Conservation (phyloP, 345 rosid species). For the Gossypium sturtianum region DNA sequence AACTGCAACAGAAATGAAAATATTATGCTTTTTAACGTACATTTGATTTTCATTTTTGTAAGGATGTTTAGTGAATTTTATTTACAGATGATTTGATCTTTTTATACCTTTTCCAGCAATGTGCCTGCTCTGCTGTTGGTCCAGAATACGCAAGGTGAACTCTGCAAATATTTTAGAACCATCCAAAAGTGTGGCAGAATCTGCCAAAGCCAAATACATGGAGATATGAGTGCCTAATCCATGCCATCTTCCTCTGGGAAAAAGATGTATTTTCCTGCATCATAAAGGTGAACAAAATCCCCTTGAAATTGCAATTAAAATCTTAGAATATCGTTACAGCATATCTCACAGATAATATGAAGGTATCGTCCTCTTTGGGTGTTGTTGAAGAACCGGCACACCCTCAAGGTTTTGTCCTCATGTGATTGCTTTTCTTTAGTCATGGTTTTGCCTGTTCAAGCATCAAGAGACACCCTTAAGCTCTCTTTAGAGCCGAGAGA, state of each 20-base stretch:
- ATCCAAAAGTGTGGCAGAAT: conserved; percentile 13
- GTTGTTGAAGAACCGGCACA: too few relatives aligned
- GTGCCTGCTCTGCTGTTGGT: conserved; percentile 28
- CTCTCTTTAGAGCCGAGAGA: too few relatives aligned
- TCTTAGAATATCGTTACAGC: background rate
- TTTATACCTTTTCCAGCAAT: conserved; percentile 27
- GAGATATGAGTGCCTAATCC: conserved; percentile 26
- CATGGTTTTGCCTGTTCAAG: too few relatives aligned
- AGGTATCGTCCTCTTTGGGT: background rate
- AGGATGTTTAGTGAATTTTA: background rate
- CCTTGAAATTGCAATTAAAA: background rate
- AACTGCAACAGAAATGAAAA: conserved; percentile 17
- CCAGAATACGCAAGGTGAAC: conserved; percentile 25
- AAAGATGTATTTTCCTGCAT: conserved; percentile 36
- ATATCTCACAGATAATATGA: too few relatives aligned
- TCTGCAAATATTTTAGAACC: conserved; percentile 29
- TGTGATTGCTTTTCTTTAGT: too few relatives aligned
- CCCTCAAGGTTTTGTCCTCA: too few relatives aligned
- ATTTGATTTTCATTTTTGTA: background rate
- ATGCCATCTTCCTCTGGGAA: conserved; percentile 27
- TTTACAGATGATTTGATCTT: background rate
- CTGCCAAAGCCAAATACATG: conserved; percentile 27
- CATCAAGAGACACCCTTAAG: too few relatives aligned
- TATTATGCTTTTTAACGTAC: background rate
- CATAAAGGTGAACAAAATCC: background rate